Conservation (phyloP, 2,329 filamentous ascomycete genomes). For the Penicillium sp. region DNA sequence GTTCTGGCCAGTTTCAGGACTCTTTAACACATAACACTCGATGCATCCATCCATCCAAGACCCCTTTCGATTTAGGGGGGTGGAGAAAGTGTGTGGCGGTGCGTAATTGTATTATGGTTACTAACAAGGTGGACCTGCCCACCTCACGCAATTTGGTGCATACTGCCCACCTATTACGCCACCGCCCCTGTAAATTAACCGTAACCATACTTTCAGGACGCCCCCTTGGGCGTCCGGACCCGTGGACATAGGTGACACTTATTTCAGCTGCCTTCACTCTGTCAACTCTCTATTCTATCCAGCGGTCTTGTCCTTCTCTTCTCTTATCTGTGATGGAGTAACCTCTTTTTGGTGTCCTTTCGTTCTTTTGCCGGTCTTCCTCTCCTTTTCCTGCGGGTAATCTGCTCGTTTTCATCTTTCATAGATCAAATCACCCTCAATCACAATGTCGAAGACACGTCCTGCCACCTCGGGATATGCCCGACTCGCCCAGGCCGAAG, state of each 20-base stretch:
- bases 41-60: background rate
- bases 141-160: background rate
- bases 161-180: conserved; percentile 4
- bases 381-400: conserved; percentile 4
- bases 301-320: background rate
- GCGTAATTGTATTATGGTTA: conserved; percentile 16
- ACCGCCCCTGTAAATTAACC: conserved; percentile 17
- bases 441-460: conserved; percentile 62
- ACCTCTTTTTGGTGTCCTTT: conserved; percentile 6
- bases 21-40: background rate
- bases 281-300: conserved; percentile 2
- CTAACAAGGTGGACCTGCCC: background rate
- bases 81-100: conserved; percentile 21
- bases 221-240: conserved; percentile 10
- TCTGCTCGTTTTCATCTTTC: conserved; percentile 2
- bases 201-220: conserved; percentile 9
- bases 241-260: conserved; percentile 13
- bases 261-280: conserved; percentile 6
- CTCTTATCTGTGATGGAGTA: conserved; percentile 16
- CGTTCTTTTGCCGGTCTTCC: conserved; percentile 11
- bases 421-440: conserved; percentile 21
- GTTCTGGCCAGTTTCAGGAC: background rate
- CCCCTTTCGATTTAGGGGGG: conserved; percentile 21
- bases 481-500: conserved; percentile 77
- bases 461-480: conserved; percentile 80